A percentile compares a stretch with the other conserved stretches of the same genome.
Conservation (phyloP, 1,284 basidiomycete species). For the Rhodotorula sp. region DNA sequence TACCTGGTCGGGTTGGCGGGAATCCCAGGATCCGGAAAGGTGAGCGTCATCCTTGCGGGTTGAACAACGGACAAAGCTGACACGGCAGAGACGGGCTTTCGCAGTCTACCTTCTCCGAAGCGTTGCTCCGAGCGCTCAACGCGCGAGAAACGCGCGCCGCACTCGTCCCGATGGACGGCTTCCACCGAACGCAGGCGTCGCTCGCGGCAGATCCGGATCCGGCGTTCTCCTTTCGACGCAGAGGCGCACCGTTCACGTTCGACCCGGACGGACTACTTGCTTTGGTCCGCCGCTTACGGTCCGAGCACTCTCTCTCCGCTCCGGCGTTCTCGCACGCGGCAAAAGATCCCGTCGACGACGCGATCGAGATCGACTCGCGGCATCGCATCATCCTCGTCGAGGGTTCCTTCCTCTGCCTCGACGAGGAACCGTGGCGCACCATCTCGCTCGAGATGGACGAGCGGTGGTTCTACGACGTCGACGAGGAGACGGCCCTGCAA, state of each 20-base stretch:
- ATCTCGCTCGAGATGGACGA: slow-evolving; percentile 8
- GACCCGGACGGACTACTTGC: not conserved
- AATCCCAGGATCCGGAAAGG: slow-evolving; percentile 5
- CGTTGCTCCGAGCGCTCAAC: not conserved
- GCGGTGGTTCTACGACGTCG: slow-evolving; percentile 11
- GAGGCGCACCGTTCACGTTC: slow-evolving; percentile 10
- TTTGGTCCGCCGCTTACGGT: not conserved
- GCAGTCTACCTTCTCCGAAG: slow-evolving; percentile 3
- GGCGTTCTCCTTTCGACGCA: not conserved
- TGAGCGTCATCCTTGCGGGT: not conserved
- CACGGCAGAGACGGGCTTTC: not conserved
- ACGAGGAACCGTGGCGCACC: not conserved
- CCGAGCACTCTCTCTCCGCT: not conserved
- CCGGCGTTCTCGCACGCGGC: slow-evolving; percentile 7
- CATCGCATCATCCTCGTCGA: slow-evolving; percentile 13
- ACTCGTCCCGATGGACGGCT: slow-evolving; percentile 4
- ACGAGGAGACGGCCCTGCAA: not conserved
- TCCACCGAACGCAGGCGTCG: not conserved
- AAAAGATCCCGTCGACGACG: slow-evolving; percentile 3
- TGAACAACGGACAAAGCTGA: too few species aligned
- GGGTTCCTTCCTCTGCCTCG: slow-evolving; percentile 7
- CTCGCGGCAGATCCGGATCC: slow-evolving; percentile 1
- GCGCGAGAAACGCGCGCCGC: not conserved
- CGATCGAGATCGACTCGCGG: not conserved
- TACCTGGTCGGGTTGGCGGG: slow-evolving; percentile 3